phyloP scores from a whole-genome alignment of 106 monocot genomes.

The Dendrobium chrysotoxum region DNA sequence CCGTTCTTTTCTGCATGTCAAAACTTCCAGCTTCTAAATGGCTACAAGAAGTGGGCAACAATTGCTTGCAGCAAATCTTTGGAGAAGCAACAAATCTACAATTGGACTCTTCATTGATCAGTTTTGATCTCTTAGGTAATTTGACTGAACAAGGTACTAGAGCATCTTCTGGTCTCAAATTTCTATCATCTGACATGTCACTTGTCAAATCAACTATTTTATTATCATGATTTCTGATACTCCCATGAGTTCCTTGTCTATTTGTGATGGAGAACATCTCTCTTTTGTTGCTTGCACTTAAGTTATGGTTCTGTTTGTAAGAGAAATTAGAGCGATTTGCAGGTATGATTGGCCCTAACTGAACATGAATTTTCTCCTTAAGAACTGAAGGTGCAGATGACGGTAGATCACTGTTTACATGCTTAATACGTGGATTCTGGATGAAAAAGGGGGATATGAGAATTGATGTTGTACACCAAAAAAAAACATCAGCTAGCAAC shows the following conservation, averaged over 20 bases:
- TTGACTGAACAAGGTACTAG: slow-evolving; percentile 26
- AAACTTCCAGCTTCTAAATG: slow-evolving; percentile 7
- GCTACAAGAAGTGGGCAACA: slow-evolving; percentile 8
- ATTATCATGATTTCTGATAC: slow-evolving; percentile 13
- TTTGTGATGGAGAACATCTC: slow-evolving; percentile 16
- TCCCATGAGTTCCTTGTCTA: slow-evolving; percentile 6
- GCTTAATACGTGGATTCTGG: slow-evolving; percentile 29
- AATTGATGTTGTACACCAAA: neutral
- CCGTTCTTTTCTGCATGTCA: slow-evolving; percentile 1
- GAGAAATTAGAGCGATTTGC: slow-evolving; percentile 70
- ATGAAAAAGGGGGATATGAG: slow-evolving; percentile 5
- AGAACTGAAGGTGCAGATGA: slow-evolving; percentile 16
- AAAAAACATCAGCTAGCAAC: neutral
- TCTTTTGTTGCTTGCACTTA: slow-evolving; percentile 6
- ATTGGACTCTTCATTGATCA: neutral
- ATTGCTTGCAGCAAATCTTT: slow-evolving; percentile 12
- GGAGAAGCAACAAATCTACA: slow-evolving; percentile 4
- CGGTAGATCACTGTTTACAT: slow-evolving; percentile 17
- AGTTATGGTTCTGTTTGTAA: slow-evolving; percentile 11
- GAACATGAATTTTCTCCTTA: slow-evolving; percentile 11
- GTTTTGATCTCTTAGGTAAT: slow-evolving; percentile 23
- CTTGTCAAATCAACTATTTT: slow-evolving; percentile 44
- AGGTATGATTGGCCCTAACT: slow-evolving; percentile 40
- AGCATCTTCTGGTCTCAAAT: slow-evolving; percentile 4
- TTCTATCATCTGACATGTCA: slow-evolving; percentile 13